phyloP scores from a whole-genome alignment of 1,139 yeast species.

The Nakaseomyces kungkrabaensis region DNA sequence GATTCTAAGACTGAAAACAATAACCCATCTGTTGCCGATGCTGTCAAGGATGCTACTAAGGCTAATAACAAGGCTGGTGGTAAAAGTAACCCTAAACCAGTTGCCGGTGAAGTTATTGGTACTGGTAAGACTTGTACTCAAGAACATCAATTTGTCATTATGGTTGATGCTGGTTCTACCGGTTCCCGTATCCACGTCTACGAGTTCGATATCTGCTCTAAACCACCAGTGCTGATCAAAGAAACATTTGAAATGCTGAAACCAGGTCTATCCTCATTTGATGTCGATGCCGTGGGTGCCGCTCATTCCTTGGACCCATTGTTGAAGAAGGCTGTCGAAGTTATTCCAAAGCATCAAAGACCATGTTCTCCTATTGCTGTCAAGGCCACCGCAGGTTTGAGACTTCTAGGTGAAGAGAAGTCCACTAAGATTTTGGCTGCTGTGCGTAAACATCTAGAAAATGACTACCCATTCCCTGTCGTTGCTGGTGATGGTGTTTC shows the following conservation, averaged over 20 bases:
- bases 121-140: slow-evolving; percentile 23
- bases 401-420: slow-evolving; percentile 72
- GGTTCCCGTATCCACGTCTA: slow-evolving; percentile 95
- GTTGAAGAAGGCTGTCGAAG: slow-evolving; percentile 58
- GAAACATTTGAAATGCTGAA: slow-evolving; percentile 83
- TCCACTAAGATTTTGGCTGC: slow-evolving; percentile 60
- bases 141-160: slow-evolving; percentile 54
- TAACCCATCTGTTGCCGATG: slow-evolving; percentile 21
- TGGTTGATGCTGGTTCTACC: slow-evolving; percentile 96
- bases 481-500: slow-evolving; percentile 77
- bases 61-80: background rate
- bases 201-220: slow-evolving; percentile 73
- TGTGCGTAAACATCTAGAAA: slow-evolving; percentile 64
- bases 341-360: slow-evolving; percentile 65
- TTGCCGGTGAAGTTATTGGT: slow-evolving; percentile 6
- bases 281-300: slow-evolving; percentile 71
- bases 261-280: slow-evolving; percentile 86
- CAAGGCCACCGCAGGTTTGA: slow-evolving; percentile 95
- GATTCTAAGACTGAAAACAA: slow-evolving; percentile 14
- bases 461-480: slow-evolving; percentile 81
- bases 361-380: slow-evolving; percentile 88
- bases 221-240: slow-evolving; percentile 67
- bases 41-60: slow-evolving; percentile 14
- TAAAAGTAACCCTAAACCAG: background rate
- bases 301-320: slow-evolving; percentile 80